These are phyloP conservation scores for Pichia kudriavzevii DNA, from an alignment of 1,139 yeast genomes.

Conservation along the genomic window DNA sequence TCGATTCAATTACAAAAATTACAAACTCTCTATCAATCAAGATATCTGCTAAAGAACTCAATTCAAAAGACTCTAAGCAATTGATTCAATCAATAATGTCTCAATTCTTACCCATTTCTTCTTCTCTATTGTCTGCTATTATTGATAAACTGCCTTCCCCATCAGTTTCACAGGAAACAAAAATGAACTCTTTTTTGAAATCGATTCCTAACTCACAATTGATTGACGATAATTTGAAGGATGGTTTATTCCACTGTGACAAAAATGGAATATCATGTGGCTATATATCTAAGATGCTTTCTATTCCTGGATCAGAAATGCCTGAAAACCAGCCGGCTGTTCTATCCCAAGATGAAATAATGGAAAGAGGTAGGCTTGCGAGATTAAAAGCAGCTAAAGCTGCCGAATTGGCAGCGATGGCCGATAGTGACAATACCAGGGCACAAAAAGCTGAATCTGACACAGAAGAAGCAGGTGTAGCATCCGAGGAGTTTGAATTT, in stretches of 20 bases:
- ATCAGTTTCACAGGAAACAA: conserved; percentile 56
- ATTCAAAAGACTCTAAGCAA: conserved; percentile 67
- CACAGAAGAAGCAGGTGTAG: conserved; percentile 20
- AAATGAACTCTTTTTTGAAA: conserved; percentile 62
- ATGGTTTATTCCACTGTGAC: conserved; percentile 61
- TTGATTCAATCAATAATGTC: conserved; percentile 66
- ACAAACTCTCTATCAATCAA: conserved; percentile 62
- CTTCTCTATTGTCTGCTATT: conserved; percentile 76
- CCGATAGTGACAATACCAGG: conserved; percentile 25
- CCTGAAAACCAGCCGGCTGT: conserved; percentile 47
- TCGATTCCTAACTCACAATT: conserved; percentile 44
- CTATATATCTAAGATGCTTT: conserved; percentile 82
- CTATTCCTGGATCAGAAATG: conserved; percentile 73
- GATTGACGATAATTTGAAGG: conserved; percentile 43
- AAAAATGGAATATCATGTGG: conserved; percentile 60
- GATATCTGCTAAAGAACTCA: conserved; percentile 65
- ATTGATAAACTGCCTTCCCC: conserved; percentile 87
- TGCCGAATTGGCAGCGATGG: conserved; percentile 50
- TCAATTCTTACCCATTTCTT: conserved; percentile 92
- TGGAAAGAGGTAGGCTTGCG: conserved; percentile 61
- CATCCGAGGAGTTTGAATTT: conserved; percentile 30
- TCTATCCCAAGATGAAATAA: conserved; percentile 50
- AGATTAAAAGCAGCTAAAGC: conserved; percentile 63
- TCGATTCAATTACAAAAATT: conserved; percentile 68
- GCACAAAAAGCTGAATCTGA: conserved; percentile 21